Percentiles rank a stretch among this genome's conserved stretches.
Conservation (phyloP, 176 grass and related monocot genomes). For the Melocanna baccifera region DNA sequence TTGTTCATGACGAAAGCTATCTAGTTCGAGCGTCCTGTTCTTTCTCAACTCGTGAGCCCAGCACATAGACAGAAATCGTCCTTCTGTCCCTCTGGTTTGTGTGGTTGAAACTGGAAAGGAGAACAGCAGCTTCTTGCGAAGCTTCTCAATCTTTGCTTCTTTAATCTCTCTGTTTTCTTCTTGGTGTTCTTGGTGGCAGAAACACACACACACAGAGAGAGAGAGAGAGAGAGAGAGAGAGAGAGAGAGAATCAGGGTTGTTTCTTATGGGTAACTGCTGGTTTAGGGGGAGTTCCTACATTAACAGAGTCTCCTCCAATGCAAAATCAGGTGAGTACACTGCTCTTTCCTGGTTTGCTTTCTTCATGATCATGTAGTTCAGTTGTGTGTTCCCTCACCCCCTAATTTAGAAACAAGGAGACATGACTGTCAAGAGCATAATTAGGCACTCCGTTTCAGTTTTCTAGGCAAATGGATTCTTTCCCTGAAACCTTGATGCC, state of each 20-base stretch:
- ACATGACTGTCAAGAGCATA: neutral
- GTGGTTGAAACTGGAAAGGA: neutral
- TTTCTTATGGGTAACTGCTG: slow-evolving; percentile 66
- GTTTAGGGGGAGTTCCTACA: slow-evolving; percentile 20
- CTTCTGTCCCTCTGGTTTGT: neutral
- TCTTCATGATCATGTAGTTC: neutral
- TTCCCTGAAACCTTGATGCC: neutral
- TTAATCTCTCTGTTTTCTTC: neutral
- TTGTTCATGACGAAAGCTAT: neutral
- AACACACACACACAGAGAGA: neutral
- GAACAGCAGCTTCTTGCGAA: neutral
- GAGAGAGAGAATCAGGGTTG: neutral
- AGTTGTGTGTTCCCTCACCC: neutral
- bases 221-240: neutral
- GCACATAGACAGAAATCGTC: neutral
- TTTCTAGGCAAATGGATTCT: neutral
- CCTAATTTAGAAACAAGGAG: neutral
- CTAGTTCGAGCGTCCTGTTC: neutral
- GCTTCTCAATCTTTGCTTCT: neutral
- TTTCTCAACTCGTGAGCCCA: neutral
- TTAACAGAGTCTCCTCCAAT: slow-evolving; percentile 59
- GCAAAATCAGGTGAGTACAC: slow-evolving; percentile 57
- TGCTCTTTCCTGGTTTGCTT: slow-evolving; percentile 3
- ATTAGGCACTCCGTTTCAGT: slow-evolving; percentile 13
- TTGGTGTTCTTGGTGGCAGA: neutral